Conservation (phyloP, 257 asterid species). For the Solanum appendiculatum region DNA sequence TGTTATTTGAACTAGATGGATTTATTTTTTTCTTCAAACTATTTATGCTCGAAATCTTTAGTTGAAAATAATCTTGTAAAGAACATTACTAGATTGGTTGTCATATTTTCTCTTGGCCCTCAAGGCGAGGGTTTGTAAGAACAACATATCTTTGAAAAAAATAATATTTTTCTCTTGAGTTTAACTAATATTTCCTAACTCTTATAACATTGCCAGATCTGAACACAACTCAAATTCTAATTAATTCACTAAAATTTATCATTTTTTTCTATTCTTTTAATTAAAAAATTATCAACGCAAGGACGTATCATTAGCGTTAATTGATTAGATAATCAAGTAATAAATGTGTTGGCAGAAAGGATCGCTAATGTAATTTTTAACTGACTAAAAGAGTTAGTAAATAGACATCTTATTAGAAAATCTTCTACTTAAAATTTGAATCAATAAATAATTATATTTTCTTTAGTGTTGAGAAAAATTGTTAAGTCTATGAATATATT, state of each 20-base stretch:
- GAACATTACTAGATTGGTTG: not conserved
- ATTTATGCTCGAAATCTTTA: no score
- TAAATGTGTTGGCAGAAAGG: no score
- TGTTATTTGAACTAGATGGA: no score
- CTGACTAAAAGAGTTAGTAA: no score
- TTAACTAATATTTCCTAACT: not conserved
- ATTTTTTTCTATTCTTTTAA: no score
- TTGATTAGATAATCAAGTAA: not conserved
- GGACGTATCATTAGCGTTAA: not conserved
- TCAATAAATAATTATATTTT: no score
- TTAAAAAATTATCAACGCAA: no score
- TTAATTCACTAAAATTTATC: not conserved
- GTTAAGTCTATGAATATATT: not conserved
- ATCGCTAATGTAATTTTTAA: no score
- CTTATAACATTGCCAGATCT: not conserved
- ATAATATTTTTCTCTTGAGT: not conserved
- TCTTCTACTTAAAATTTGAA: no score
- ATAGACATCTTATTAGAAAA: no score
- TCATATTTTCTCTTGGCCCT: not conserved
- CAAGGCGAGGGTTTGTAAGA: not conserved
- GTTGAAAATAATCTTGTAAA: not conserved
- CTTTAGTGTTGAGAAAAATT: not conserved
- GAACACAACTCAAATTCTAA: not conserved
- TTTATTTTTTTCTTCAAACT: no score
- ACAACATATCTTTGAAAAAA: not conserved